Evolutionary conservation across 2,329 filamentous ascomycete species (phyloP).

Genomic region (Trichoderma citrinoviride): DNA sequence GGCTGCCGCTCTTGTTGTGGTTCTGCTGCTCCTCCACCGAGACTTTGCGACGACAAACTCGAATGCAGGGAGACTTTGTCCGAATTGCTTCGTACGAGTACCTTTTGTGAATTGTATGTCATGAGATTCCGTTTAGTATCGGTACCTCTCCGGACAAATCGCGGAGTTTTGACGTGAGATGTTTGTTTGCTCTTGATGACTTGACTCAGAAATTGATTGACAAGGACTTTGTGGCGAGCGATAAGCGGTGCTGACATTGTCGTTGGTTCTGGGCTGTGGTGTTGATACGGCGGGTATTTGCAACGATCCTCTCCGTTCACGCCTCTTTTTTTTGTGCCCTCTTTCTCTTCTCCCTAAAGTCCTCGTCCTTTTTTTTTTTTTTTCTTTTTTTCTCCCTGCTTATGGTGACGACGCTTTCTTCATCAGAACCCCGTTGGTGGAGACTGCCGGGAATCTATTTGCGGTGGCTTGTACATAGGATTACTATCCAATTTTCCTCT

Average conservation of each 20-base stretch:
- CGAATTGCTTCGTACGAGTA: too few relatives aligned
- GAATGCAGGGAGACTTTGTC: too few relatives aligned
- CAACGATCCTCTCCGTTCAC: neutral
- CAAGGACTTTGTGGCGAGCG: neutral
- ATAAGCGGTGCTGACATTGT: conserved; percentile 2
- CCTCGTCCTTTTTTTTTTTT: neutral
- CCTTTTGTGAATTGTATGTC: too few relatives aligned
- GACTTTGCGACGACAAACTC: too few relatives aligned
- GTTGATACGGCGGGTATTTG: conserved; percentile 7
- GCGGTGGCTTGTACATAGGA: neutral
- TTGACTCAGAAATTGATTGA: conserved; percentile 4
- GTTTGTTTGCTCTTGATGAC: neutral
- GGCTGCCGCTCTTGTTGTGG: conserved; percentile 8
- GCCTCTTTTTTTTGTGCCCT: too few relatives aligned
- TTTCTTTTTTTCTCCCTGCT: neutral
- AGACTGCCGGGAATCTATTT: conserved; percentile 13
- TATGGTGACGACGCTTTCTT: conserved; percentile 1
- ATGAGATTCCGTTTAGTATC: too few relatives aligned
- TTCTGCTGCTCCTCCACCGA: neutral
- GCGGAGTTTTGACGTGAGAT: neutral
- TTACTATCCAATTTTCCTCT: neutral
- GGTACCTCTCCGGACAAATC: too few relatives aligned
- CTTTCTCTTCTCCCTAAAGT: neutral
- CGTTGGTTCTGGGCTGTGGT: neutral
- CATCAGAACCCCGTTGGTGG: neutral